A percentile compares a stretch with the other conserved stretches of the same genome.
Evolutionary conservation across 345 rosid species (phyloP).

Genomic region (Eucalyptus sp.): DNA sequence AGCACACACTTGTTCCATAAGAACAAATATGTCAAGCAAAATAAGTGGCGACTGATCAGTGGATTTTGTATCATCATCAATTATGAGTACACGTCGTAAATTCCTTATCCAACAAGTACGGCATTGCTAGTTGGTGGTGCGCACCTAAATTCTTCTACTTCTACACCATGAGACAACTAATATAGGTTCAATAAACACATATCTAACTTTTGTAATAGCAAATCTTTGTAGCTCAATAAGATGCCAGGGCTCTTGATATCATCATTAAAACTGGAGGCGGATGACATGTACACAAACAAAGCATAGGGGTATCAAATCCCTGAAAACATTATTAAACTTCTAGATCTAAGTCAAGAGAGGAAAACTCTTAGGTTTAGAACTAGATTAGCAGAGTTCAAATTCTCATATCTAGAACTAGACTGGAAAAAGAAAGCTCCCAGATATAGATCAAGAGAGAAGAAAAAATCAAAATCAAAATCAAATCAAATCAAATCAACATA

Average conservation of each 20-base stretch:
- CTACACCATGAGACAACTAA: neutral
- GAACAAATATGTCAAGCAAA: neutral
- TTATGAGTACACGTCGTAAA: too few species aligned
- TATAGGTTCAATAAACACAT: neutral
- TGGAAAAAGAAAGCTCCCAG: neutral
- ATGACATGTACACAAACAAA: neutral
- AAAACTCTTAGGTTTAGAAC: neutral
- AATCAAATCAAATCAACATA: neutral
- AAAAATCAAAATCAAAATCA: accelerated
- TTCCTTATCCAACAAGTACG: neutral
- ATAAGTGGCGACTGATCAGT: neutral
- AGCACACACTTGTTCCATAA: neutral
- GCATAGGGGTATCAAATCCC: neutral
- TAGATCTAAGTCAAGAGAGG: neutral
- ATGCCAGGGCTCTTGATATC: neutral
- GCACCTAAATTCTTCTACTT: neutral
- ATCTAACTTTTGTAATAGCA: neutral
- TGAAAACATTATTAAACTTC: neutral
- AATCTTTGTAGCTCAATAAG: neutral
- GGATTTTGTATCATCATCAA: neutral
- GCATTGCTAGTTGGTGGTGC: neutral
- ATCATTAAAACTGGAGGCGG: accelerated
- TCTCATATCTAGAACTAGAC: neutral
- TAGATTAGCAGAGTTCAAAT: neutral
- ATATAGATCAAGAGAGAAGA: neutral